Percentiles rank a stretch among this genome's conserved stretches.
These are phyloP conservation scores for Coniferiporia weirii DNA, from an alignment of 1,284 basidiomycete species.

Conservation along the genomic window DNA sequence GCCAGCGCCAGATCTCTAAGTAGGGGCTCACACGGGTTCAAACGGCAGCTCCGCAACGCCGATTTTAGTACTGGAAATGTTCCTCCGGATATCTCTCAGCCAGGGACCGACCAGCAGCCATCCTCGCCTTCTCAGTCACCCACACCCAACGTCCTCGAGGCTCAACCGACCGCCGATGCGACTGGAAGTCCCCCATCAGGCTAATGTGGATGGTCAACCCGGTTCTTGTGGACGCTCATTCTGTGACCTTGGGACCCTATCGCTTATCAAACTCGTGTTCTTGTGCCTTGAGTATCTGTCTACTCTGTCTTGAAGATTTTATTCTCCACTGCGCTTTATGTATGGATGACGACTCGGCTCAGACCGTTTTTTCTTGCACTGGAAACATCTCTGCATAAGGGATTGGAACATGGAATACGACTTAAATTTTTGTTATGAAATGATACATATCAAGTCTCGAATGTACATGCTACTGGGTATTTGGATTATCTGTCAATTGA, in stretches of 20 bases:
- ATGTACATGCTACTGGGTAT: too few relatives aligned
- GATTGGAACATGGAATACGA: too few relatives aligned
- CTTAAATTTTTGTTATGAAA: too few relatives aligned
- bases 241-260: neutral
- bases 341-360: too few relatives aligned
- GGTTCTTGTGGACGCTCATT: neutral
- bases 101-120: neutral
- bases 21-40: neutral
- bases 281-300: neutral
- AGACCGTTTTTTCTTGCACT: too few relatives aligned
- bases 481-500: too few relatives aligned
- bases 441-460: too few relatives aligned
- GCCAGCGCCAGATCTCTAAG: neutral
- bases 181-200: neutral
- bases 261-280: neutral
- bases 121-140: neutral
- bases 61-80: conserved; percentile 12
- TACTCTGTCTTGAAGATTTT: neutral
- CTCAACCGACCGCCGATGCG: neutral
- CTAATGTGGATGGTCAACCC: neutral
- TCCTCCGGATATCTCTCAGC: conserved; percentile 7
- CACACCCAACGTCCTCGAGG: neutral
- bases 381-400: too few relatives aligned
- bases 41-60: conserved; percentile 14
- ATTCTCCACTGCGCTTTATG: too few relatives aligned